Conservation (phyloP, 805 yeast species). For the Pichia phayaonensis region DNA sequence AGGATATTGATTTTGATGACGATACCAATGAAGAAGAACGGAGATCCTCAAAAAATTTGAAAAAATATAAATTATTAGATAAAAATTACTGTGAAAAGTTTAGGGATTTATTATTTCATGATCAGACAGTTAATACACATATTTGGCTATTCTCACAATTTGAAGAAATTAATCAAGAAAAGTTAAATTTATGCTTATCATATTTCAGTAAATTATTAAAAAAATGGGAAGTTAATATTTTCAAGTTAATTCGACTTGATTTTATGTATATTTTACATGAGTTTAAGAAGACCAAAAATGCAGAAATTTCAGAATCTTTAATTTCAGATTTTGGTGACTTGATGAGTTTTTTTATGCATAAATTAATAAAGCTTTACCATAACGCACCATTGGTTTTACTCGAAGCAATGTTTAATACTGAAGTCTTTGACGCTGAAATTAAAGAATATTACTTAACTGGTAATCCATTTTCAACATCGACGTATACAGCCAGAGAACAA, state of each 20-base stretch:
- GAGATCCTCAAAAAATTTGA: not conserved
- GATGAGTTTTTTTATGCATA: constrained; percentile 55
- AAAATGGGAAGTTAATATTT: constrained; percentile 45
- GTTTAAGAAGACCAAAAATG: constrained; percentile 41
- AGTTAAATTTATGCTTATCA: constrained; percentile 55
- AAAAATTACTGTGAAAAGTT: constrained; percentile 18
- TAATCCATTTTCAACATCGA: constrained; percentile 22
- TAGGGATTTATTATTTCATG: constrained; percentile 43
- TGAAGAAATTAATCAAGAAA: constrained; percentile 51
- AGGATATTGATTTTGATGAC: constrained; percentile 20
- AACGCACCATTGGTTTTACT: constrained; percentile 47
- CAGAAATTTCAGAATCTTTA: constrained; percentile 40
- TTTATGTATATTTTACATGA: constrained; percentile 54
- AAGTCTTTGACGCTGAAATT: constrained; percentile 38
- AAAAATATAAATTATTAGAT: constrained; percentile 15
- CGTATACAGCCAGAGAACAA: constrained; percentile 29
- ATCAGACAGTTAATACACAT: constrained; percentile 57
- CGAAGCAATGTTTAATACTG: constrained; percentile 57
- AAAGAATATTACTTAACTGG: constrained; percentile 57
- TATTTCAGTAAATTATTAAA: constrained; percentile 69
- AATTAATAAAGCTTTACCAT: constrained; percentile 39
- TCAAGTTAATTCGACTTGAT: constrained; percentile 61
- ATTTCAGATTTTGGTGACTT: constrained; percentile 60
- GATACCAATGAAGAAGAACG: constrained; percentile 21
- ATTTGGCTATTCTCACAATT: constrained; percentile 53